Evolutionary conservation across 1,139 yeast species (phyloP).

Genomic region (Magnusiomyces clavatus): DNA sequence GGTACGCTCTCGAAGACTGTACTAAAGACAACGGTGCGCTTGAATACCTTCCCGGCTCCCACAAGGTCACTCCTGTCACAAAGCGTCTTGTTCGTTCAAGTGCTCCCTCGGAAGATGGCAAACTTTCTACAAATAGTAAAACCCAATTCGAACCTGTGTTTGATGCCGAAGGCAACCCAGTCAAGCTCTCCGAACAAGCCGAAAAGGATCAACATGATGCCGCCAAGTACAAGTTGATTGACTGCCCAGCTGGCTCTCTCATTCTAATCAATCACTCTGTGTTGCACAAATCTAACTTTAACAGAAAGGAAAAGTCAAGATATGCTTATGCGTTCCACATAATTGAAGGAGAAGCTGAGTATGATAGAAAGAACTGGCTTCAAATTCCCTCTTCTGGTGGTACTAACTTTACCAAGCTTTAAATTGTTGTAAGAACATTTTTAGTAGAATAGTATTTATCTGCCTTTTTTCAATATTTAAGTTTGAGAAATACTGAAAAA

Average conservation of each 20-base stretch:
- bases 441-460: too few relatives aligned
- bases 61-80: constrained; percentile 48
- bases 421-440: too few relatives aligned
- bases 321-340: constrained; percentile 77
- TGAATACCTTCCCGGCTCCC: constrained; percentile 69
- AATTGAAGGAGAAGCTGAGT: constrained; percentile 55
- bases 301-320: constrained; percentile 48
- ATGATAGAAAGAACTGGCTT: constrained; percentile 65
- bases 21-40: constrained; percentile 61
- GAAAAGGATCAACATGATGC: constrained; percentile 22
- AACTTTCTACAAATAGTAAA: constrained; percentile 33
- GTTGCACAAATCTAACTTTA: constrained; percentile 62
- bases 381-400: constrained; percentile 72
- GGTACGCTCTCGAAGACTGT: constrained; percentile 79
- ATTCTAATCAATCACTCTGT: constrained; percentile 65
- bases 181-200: constrained; percentile 25
- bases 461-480: too few relatives aligned
- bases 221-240: constrained; percentile 42
- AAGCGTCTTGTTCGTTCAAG: constrained; percentile 55
- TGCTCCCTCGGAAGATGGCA: neutral
- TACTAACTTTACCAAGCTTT: constrained; percentile 45
- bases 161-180: constrained; percentile 14
- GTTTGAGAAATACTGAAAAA: too few relatives aligned
- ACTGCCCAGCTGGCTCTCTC: constrained; percentile 65
- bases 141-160: constrained; percentile 36